Base-by-base conservation (phyloP, 306 rosid species). In the Phaseolus lunatus region DNA sequence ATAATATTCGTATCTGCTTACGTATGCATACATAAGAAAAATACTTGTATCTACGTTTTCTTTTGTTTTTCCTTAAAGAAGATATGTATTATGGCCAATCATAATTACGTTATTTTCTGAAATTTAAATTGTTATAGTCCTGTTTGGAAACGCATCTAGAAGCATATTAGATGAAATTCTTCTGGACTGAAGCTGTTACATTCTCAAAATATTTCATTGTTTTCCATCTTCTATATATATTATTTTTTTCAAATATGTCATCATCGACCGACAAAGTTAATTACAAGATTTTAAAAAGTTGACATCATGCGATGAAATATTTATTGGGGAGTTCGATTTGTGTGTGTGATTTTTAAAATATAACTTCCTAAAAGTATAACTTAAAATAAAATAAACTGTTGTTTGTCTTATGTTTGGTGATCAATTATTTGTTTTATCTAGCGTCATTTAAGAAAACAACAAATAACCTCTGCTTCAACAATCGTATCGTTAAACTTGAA, bases 211-310 rank as follows among this genome's bases (percentile, higher is more conserved):
- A 33, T 33, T 33, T 33, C 35, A 24, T 24, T 24, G 2, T 24
- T 24, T 24, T 24, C 27, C 27, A 24, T 24, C 27, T 24, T 24
- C 1, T 24, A 24, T 24, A 24, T 24, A 24, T n/a, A n/a, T n/a
- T n/a, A n/a, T n/a, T n/a, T n/a, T n/a, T n/a, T n/a, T n/a, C n/a
- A n/a, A n/a, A n/a, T n/a, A n/a, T n/a, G n/a, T 64, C 65, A 33
- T 19, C 22, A 13, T 53, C 58, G 27, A 53, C 20, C 1, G 43
- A 65, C 27, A 76, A 7, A 39, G 75, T 37, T 53, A n/a, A 64
- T 63, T 74, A 18, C 44, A 54, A 16, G 73, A 76, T 31, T 76
- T 22, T 0, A 14, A 76, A 48, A 48, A 3, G 79, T 24, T 43
- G 26, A 18, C 45, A 73, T 73, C 35, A 18, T 35, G 16, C 5